Evolutionary conservation across 192 early-diverging fungal genomes (phyloP).

Genomic region (Dispira simplex): DNA sequence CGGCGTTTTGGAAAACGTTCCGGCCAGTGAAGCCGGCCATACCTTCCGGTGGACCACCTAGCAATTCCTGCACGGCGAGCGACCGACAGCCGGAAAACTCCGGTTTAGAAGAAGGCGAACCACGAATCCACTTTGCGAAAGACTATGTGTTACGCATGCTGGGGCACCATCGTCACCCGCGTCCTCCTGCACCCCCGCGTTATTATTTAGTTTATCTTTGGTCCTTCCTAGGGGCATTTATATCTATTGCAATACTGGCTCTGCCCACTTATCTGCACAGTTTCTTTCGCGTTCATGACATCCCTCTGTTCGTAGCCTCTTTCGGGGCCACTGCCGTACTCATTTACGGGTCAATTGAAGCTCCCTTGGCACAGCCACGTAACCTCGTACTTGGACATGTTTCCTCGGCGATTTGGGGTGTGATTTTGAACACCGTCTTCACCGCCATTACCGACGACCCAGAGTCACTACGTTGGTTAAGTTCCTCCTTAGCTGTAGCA

Average conservation of each 20-base stretch:
- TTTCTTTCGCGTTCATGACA: background rate
- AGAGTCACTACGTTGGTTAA: slow-evolving; percentile 27
- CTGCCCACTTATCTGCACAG: background rate
- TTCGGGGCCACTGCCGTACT: slow-evolving; percentile 37
- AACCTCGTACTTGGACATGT: slow-evolving; percentile 29
- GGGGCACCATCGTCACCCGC: background rate
- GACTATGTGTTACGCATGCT: slow-evolving; percentile 1
- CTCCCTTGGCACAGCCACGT: slow-evolving; percentile 41
- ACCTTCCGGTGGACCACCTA: no score
- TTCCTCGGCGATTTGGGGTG: slow-evolving; percentile 25
- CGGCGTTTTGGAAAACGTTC: no score
- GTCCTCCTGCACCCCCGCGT: background rate
- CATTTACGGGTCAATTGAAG: slow-evolving; percentile 40
- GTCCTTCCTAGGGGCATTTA: slow-evolving; percentile 3
- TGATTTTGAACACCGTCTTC: slow-evolving; percentile 25
- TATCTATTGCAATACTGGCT: background rate
- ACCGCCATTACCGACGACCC: slow-evolving; percentile 18
- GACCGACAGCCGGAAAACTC: no score
- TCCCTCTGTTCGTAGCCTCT: background rate
- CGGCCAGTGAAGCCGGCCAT: no score
- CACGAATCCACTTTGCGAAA: no score
- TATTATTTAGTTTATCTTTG: background rate
- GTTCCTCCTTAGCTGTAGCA: slow-evolving; percentile 30
- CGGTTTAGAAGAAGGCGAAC: no score
- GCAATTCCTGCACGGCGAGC: no score